These are phyloP conservation scores for Xylaria venustula DNA, from an alignment of 495 filamentous ascomycete species.

Conservation along the genomic window DNA sequence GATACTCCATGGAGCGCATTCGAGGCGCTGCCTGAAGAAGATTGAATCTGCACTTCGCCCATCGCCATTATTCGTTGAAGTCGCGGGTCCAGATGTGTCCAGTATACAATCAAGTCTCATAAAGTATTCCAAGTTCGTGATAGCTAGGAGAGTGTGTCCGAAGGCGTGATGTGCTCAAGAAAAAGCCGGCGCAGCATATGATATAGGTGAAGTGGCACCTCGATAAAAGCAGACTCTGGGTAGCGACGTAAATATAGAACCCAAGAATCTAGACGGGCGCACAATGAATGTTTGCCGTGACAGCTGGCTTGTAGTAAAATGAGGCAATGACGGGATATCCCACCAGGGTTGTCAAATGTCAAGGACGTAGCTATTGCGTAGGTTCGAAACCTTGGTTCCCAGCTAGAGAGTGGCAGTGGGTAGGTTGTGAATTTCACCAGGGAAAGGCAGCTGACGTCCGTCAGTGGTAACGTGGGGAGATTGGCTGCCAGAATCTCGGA, in stretches of 20 bases:
- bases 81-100: not conserved
- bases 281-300: not conserved
- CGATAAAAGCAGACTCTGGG: not conserved
- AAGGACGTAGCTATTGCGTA: not conserved
- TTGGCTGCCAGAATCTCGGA: not conserved
- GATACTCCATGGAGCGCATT: slow-evolving; percentile 23
- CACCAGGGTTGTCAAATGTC: not conserved
- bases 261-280: not conserved
- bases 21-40: slow-evolving; percentile 12
- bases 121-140: not conserved
- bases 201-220: not conserved
- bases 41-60: not conserved
- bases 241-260: not conserved
- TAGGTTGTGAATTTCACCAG: not conserved
- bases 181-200: not conserved
- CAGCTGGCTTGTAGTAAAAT: not conserved
- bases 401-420: not conserved
- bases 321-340: not conserved
- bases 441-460: not conserved
- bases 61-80: not conserved
- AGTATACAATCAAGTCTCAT: not conserved
- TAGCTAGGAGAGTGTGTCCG: too few relatives aligned
- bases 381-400: not conserved
- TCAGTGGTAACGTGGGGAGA: not conserved
- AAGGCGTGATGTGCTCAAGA: not conserved